These are phyloP conservation scores for Collariella sp. DNA, from an alignment of 495 filamentous ascomycete genomes.

Conservation along the genomic window DNA sequence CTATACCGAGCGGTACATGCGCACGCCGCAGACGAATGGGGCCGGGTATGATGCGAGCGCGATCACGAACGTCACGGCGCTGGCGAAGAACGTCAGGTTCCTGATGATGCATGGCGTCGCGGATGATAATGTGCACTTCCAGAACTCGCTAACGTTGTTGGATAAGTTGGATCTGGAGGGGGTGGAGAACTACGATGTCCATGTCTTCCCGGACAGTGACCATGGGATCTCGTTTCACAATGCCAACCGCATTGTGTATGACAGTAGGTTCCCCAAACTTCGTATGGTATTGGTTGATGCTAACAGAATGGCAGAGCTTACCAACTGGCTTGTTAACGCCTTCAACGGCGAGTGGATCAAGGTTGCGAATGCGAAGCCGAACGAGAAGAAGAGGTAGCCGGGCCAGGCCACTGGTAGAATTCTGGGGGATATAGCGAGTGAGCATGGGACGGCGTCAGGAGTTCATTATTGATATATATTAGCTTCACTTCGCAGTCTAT, in stretches of 20 bases:
- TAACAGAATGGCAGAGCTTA: slow-evolving; percentile 53
- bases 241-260: slow-evolving; percentile 86
- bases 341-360: slow-evolving; percentile 95
- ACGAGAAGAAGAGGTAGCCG: slow-evolving; percentile 11
- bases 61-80: slow-evolving; percentile 60
- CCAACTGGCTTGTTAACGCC: slow-evolving; percentile 90
- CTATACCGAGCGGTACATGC: slow-evolving; percentile 95
- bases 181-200: slow-evolving; percentile 92
- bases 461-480: slow-evolving; percentile 3
- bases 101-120: slow-evolving; percentile 89
- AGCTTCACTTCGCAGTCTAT: neutral
- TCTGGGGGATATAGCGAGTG: too few species aligned
- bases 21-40: slow-evolving; percentile 74
- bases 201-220: slow-evolving; percentile 93
- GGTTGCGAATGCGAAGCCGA: slow-evolving; percentile 59
- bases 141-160: slow-evolving; percentile 78
- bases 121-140: slow-evolving; percentile 95
- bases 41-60: slow-evolving; percentile 66
- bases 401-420: too few species aligned
- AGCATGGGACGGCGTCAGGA: slow-evolving; percentile 4
- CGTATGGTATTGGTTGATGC: slow-evolving; percentile 2
- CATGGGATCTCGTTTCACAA: slow-evolving; percentile 95
- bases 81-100: slow-evolving; percentile 71
- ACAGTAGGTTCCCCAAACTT: slow-evolving; percentile 54
- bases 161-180: slow-evolving; percentile 77